These are phyloP conservation scores for Erigeron philadelphicus DNA, from an alignment of 140 eudicot genomes.

Conservation along the genomic window DNA sequence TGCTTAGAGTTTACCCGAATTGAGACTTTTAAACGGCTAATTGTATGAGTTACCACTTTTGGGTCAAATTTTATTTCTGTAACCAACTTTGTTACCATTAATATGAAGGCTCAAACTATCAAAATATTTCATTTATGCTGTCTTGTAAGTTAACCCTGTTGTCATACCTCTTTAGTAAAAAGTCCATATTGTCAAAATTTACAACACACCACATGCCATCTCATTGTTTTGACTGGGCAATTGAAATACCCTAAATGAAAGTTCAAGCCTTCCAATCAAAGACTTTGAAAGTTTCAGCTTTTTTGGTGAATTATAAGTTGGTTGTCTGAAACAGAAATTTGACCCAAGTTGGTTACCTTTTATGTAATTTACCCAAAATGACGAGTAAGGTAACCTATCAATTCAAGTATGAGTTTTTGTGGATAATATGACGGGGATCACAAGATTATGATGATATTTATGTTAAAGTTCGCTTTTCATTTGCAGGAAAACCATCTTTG, in stretches of 20 bases:
- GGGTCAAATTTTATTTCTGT: neutral
- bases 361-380: too few species aligned
- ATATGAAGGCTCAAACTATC: neutral
- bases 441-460: conserved; percentile 9
- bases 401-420: too few species aligned
- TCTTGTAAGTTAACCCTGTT: neutral
- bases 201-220: too few species aligned
- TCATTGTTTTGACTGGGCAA: too few species aligned
- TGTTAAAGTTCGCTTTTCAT: conserved; percentile 8
- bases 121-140: neutral
- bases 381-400: too few species aligned
- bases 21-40: neutral
- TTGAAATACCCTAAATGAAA: too few species aligned
- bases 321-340: too few species aligned
- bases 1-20: neutral
- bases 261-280: too few species aligned
- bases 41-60: neutral
- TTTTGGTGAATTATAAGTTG: too few species aligned
- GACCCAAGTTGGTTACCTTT: too few species aligned
- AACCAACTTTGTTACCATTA: neutral
- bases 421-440: too few species aligned
- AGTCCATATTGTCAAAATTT: neutral
- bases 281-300: too few species aligned
- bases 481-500: conserved; percentile 64
- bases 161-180: neutral